Evolutionary conservation across 2,329 filamentous ascomycete species (phyloP).

Genomic region (Geosmithia putterillii): DNA sequence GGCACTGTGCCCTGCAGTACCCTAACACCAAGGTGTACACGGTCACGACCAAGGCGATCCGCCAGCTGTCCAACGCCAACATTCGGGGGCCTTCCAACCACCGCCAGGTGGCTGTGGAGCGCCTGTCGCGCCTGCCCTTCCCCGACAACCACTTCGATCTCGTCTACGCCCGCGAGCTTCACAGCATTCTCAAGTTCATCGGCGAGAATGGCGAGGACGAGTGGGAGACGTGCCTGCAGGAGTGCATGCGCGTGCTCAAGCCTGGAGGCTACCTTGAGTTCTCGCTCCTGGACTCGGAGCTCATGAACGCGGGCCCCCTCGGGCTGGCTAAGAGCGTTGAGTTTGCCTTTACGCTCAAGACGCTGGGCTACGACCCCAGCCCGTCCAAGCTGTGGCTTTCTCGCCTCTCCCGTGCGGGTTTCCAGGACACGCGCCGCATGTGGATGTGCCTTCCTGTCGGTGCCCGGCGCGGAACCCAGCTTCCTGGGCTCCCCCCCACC

Average conservation of each 20-base stretch:
- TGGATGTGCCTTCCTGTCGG: slow-evolving; percentile 89
- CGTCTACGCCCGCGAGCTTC: slow-evolving; percentile 77
- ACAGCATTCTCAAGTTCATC: slow-evolving; percentile 67
- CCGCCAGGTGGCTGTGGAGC: slow-evolving; percentile 65
- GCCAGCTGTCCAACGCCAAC: slow-evolving; percentile 59
- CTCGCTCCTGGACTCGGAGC: slow-evolving; percentile 76
- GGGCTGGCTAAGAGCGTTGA: slow-evolving; percentile 79
- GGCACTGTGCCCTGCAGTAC: slow-evolving; percentile 81
- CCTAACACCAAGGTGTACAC: slow-evolving; percentile 81
- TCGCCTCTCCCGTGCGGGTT: slow-evolving; percentile 63
- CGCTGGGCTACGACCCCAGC: slow-evolving; percentile 75
- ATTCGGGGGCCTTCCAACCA: slow-evolving; percentile 82
- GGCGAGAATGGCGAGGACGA: slow-evolving; percentile 63
- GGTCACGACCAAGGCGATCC: slow-evolving; percentile 61
- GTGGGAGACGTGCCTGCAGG: slow-evolving; percentile 72
- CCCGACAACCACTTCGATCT: slow-evolving; percentile 79
- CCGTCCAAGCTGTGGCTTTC: slow-evolving; percentile 73
- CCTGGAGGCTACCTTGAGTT: slow-evolving; percentile 91
- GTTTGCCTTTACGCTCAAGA: slow-evolving; percentile 82
- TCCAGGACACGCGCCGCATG: slow-evolving; percentile 66
- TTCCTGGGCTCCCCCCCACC: too few species aligned
- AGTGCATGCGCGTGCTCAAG: slow-evolving; percentile 86
- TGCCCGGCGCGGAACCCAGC: slow-evolving; percentile 18
- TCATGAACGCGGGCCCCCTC: slow-evolving; percentile 71
- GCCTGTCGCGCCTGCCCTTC: slow-evolving; percentile 75